These are phyloP conservation scores for Paraconiothyrium brasiliense DNA, from an alignment of 2,329 filamentous ascomycete species.

Conservation along the genomic window DNA sequence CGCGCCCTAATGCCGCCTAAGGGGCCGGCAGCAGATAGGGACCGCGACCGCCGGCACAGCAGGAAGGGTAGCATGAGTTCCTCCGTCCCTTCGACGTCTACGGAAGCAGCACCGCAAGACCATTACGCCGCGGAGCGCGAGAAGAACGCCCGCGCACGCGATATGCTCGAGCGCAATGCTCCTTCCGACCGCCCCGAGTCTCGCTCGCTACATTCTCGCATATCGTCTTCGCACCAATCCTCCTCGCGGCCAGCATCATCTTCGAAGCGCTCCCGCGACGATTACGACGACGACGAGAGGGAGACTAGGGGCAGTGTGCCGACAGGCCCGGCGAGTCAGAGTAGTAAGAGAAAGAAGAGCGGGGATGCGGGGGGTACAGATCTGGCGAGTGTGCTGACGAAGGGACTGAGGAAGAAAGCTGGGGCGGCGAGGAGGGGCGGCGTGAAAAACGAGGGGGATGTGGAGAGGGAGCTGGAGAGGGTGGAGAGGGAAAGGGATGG, in stretches of 20 bases:
- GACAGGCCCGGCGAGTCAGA: slow-evolving; percentile 41
- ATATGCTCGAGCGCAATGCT: slow-evolving; percentile 34
- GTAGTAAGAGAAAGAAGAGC: slow-evolving; percentile 43
- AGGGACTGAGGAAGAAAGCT: slow-evolving; percentile 44
- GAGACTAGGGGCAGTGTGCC: slow-evolving; percentile 22
- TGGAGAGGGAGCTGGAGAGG: slow-evolving; percentile 43
- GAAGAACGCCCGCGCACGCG: slow-evolving; percentile 45
- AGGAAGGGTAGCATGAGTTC: slow-evolving; percentile 18
- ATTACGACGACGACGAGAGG: slow-evolving; percentile 25
- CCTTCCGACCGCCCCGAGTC: slow-evolving; percentile 6
- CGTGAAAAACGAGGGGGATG: slow-evolving; percentile 44
- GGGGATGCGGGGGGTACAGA: slow-evolving; percentile 30
- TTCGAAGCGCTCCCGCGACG: slow-evolving; percentile 41
- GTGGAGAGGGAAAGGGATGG: slow-evolving; percentile 43
- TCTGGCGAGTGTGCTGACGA: slow-evolving; percentile 42
- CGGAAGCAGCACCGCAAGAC: slow-evolving; percentile 51
- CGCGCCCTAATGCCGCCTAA: slow-evolving; percentile 47
- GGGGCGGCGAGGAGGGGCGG: slow-evolving; percentile 40
- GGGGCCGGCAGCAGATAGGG: slow-evolving; percentile 48
- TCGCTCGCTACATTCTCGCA: slow-evolving; percentile 28
- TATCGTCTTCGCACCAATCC: slow-evolving; percentile 27
- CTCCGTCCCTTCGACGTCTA: slow-evolving; percentile 16
- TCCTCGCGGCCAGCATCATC: slow-evolving; percentile 30
- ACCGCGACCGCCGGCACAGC: slow-evolving; percentile 29
- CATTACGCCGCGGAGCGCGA: slow-evolving; percentile 77